phyloP scores from a whole-genome alignment of 257 asterid genomes.

The Primulina tabacum region DNA sequence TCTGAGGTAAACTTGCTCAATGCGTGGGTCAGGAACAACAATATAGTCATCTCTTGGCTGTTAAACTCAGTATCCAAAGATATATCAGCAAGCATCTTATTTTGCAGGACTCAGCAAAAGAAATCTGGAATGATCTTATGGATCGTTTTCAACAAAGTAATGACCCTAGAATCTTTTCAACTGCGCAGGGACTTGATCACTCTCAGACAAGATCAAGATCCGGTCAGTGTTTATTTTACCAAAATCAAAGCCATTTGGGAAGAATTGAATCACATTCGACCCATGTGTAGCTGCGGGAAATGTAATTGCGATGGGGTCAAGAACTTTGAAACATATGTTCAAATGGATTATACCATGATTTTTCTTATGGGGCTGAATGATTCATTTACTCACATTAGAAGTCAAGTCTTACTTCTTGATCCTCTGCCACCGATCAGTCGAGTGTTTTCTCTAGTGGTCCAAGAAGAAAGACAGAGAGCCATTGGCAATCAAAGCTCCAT shows the following conservation, averaged over 20 bases:
- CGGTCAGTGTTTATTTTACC: background rate
- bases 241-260: background rate
- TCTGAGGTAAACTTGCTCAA: too few relatives aligned
- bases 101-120: background rate
- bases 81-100: background rate
- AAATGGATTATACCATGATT: background rate
- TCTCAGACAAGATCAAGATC: background rate
- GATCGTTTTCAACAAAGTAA: background rate
- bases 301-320: background rate
- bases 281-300: background rate
- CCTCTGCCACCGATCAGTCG: background rate
- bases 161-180: background rate
- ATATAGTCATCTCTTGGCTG: background rate
- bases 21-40: too few relatives aligned
- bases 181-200: background rate
- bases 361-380: background rate
- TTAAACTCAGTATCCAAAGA: background rate
- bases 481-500: too few relatives aligned
- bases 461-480: background rate
- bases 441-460: background rate
- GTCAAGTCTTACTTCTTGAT: background rate
- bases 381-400: background rate
- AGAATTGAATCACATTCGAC: background rate
- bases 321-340: background rate
- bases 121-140: background rate